These are phyloP conservation scores for Schwanniomyces etchellsii DNA, from an alignment of 1,139 yeast species.

Conservation along the genomic window DNA sequence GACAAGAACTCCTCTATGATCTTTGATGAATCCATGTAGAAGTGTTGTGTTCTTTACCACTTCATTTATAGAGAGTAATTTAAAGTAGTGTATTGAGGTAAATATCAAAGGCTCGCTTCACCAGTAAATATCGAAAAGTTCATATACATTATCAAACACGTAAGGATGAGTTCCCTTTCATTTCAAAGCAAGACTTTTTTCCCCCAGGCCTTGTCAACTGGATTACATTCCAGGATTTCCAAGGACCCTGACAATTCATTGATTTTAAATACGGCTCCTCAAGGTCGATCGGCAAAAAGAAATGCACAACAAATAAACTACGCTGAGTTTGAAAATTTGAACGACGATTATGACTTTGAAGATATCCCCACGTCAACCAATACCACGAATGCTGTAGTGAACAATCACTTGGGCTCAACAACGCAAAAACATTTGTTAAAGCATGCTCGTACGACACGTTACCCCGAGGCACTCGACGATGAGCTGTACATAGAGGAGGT, in stretches of 20 bases:
- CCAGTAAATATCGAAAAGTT: too few species aligned
- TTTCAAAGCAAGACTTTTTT: constrained; percentile 23
- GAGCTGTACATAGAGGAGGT: constrained; percentile 21
- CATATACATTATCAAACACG: too few species aligned
- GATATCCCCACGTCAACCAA: constrained; percentile 35
- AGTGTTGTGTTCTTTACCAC: too few species aligned
- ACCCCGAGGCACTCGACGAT: constrained; percentile 19
- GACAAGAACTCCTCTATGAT: constrained; percentile 7
- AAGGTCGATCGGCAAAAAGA: constrained; percentile 74
- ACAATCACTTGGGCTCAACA: constrained; percentile 20
- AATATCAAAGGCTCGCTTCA: too few species aligned
- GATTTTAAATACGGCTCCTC: constrained; percentile 62
- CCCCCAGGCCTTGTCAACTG: constrained; percentile 75
- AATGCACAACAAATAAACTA: constrained; percentile 70
- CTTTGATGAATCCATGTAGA: constrained; percentile 8
- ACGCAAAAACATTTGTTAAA: constrained; percentile 27
- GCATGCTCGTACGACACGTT: constrained; percentile 30
- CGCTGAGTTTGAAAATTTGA: constrained; percentile 61
- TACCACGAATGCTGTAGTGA: constrained; percentile 14
- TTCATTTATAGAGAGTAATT: too few species aligned
- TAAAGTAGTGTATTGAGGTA: too few species aligned
- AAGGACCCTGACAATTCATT: constrained; percentile 58
- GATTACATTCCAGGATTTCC: constrained; percentile 59
- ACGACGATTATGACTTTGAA: constrained; percentile 67
- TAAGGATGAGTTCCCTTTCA: constrained; percentile 10